Conservation (phyloP, 495 filamentous ascomycete genomes). For the Aspergillus ostianus region DNA sequence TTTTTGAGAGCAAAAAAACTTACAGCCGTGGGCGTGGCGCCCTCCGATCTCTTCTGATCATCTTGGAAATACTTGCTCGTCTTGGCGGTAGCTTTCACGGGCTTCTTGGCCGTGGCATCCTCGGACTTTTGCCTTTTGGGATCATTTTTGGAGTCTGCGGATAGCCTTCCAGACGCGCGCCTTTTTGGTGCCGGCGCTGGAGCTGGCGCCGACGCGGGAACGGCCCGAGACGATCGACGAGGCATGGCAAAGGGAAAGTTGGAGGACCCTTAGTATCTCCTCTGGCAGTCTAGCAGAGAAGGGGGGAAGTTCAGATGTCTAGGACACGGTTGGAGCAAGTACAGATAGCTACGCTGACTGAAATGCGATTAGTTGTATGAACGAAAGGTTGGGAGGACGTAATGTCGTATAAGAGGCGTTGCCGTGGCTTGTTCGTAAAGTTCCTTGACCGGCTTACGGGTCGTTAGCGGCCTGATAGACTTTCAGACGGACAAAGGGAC, state of each 20-base stretch:
- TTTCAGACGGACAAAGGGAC: conserved; percentile 19
- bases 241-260: conserved; percentile 28
- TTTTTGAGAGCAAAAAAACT: conserved; percentile 18
- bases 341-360: background rate
- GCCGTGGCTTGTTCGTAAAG: background rate
- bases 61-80: conserved; percentile 59
- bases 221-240: conserved; percentile 43
- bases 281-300: conserved; percentile 1
- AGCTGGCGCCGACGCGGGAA: conserved; percentile 35
- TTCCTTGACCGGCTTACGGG: conserved; percentile 7
- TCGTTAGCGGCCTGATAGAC: conserved; percentile 20
- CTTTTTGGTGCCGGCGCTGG: conserved; percentile 37
- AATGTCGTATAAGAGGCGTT: background rate
- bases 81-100: conserved; percentile 48
- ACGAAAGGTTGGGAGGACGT: background rate
- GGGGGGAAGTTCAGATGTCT: background rate
- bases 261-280: background rate
- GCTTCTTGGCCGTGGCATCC: conserved; percentile 20
- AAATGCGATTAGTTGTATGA: background rate
- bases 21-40: conserved; percentile 25
- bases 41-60: conserved; percentile 30
- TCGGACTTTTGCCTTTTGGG: conserved; percentile 48
- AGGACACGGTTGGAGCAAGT: background rate
- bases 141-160: conserved; percentile 31
- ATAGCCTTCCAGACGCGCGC: conserved; percentile 37